Evolutionary conservation across 2,329 filamentous ascomycete genomes (phyloP).

Genomic region (Penicillium sp.): DNA sequence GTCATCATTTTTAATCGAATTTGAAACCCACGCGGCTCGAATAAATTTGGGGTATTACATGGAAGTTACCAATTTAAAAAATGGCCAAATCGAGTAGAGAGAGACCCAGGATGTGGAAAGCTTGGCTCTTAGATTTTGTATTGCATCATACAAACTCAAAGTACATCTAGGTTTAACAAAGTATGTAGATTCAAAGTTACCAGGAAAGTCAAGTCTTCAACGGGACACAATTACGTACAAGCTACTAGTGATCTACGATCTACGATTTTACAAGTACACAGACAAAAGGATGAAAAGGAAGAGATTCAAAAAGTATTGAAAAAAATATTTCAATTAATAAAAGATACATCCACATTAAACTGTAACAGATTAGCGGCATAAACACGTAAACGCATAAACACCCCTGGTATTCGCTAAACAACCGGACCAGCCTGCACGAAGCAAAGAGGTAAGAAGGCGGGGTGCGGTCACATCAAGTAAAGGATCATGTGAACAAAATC

Average conservation of each 20-base stretch:
- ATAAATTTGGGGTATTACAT: no score
- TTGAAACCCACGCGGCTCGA: no score
- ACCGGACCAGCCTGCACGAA: constrained; percentile 10
- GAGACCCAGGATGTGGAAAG: no score
- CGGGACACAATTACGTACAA: no score
- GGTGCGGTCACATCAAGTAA: neutral
- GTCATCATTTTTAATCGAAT: no score
- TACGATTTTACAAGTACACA: neutral
- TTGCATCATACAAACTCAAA: neutral
- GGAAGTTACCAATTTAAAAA: no score
- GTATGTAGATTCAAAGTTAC: neutral
- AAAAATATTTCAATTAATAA: constrained; percentile 6
- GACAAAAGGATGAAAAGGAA: neutral
- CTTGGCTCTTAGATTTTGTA: no score
- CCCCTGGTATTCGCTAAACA: constrained; percentile 17
- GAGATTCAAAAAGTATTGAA: constrained; percentile 1
- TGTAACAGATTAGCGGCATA: constrained; percentile 11
- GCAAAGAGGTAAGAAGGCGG: neutral
- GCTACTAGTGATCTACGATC: neutral
- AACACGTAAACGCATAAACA: constrained; percentile 17
- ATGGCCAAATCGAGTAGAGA: no score
- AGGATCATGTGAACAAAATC: neutral
- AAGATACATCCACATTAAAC: constrained; percentile 14
- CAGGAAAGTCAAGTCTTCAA: no score
- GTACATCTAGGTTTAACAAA: neutral